phyloP scores from a whole-genome alignment of 2,329 filamentous ascomycete genomes.

The Coniella lustricola region DNA sequence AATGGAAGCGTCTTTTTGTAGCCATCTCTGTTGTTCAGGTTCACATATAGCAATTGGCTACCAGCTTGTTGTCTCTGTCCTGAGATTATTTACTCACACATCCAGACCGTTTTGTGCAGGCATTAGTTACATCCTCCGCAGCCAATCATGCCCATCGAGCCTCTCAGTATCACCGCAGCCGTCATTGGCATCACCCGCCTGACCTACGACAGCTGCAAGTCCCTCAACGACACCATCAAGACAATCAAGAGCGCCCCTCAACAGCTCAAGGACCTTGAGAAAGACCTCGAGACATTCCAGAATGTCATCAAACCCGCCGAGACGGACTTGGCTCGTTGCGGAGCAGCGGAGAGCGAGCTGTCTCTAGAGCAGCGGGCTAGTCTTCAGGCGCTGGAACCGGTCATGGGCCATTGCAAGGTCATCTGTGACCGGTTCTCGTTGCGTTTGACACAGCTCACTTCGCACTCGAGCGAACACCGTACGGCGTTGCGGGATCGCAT shows the following conservation, averaged over 20 bases:
- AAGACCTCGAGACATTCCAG: neutral
- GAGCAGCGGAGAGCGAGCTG: neutral
- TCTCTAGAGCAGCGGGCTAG: neutral
- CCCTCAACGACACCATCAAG: conserved; percentile 1
- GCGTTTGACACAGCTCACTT: neutral
- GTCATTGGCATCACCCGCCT: neutral
- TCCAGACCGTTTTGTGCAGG: too few species aligned
- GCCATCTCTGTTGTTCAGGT: too few species aligned
- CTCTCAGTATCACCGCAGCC: conserved; percentile 6
- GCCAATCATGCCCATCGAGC: neutral
- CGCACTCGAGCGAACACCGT: neutral
- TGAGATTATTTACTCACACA: too few species aligned
- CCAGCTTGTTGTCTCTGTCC: too few species aligned
- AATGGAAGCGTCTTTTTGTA: too few species aligned
- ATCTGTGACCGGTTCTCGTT: neutral
- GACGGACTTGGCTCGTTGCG: neutral
- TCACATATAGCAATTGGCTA: too few species aligned
- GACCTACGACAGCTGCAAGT: conserved; percentile 2
- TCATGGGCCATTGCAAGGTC: neutral
- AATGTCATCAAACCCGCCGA: neutral
- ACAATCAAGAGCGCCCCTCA: neutral
- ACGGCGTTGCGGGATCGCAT: conserved; percentile 1
- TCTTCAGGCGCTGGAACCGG: neutral
- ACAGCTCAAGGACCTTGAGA: neutral
- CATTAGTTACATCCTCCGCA: too few species aligned